Percentiles rank a stretch among this genome's conserved stretches.
Conservation (phyloP, 179 eudicot genomes). For the Camellia oleifera region DNA sequence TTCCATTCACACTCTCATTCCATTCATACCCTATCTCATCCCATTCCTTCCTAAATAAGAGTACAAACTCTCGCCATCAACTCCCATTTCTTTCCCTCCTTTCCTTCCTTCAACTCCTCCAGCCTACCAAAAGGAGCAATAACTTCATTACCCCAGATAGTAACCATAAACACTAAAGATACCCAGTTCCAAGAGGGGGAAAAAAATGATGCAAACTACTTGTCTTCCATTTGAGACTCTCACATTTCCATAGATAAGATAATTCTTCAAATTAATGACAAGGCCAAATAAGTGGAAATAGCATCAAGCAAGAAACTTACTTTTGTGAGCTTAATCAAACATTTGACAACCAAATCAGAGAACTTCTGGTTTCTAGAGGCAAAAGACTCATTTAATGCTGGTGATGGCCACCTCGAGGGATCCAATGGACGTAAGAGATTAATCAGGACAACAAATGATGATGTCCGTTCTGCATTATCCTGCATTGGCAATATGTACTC, state of each 20-base stretch:
- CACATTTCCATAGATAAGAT: neutral
- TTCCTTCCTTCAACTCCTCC: neutral
- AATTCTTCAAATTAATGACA: neutral
- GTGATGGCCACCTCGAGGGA: constrained; percentile 88
- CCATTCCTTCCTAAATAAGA: neutral
- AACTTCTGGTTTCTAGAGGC: constrained; percentile 80
- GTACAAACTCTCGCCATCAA: neutral
- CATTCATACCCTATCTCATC: too few species aligned
- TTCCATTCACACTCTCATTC: too few species aligned
- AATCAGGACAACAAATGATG: constrained; percentile 91
- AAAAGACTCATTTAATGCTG: constrained; percentile 71
- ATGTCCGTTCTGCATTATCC: constrained; percentile 97
- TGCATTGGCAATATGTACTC: constrained; percentile 26
- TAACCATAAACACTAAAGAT: neutral
- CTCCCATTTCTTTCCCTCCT: too few species aligned
- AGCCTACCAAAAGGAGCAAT: neutral
- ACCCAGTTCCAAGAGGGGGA: neutral
- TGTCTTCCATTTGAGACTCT: neutral
- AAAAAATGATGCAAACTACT: neutral
- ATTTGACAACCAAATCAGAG: constrained; percentile 94
- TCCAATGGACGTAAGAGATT: constrained; percentile 83
- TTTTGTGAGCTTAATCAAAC: constrained; percentile 94
- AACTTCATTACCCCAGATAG: neutral
- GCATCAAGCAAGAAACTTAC: constrained; percentile 29
- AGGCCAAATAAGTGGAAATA: neutral